Conservation (phyloP, 192 early-diverging fungal species). For the Coemansia sp. region DNA sequence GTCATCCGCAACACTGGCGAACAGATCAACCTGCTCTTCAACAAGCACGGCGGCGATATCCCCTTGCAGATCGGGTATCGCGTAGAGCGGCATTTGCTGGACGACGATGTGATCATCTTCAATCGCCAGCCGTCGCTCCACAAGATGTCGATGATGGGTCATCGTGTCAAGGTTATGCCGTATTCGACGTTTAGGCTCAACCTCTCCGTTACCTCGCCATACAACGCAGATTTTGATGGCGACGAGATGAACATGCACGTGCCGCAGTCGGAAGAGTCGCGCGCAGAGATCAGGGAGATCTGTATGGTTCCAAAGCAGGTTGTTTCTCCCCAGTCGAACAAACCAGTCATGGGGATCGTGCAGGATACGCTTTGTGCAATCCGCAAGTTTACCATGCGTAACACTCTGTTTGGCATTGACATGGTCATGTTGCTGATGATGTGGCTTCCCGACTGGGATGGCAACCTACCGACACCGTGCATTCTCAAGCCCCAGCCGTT, state of each 20-base stretch:
- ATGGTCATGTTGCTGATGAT: conserved; percentile 94
- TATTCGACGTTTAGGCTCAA: conserved; percentile 98
- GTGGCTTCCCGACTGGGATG: conserved; percentile 97
- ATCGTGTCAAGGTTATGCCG: conserved; percentile 95
- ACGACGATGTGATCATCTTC: conserved; percentile 97
- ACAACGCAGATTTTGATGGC: conserved; percentile 99
- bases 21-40: conserved; percentile 86
- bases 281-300: conserved; percentile 92
- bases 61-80: conserved; percentile 87
- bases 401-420: conserved; percentile 83
- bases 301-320: conserved; percentile 99
- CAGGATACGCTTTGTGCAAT: conserved; percentile 97
- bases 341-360: conserved; percentile 99
- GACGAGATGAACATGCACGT: conserved; percentile 99
- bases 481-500: conserved; percentile 95
- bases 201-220: conserved; percentile 94
- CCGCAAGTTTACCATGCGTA: conserved; percentile 92
- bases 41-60: conserved; percentile 77
- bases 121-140: conserved; percentile 98
- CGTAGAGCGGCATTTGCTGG: conserved; percentile 93
- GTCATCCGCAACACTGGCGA: conserved; percentile 94
- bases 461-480: conserved; percentile 85
- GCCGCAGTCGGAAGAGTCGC: conserved; percentile 94
- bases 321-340: conserved; percentile 95
- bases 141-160: conserved; percentile 99